Evolutionary conservation across 768 basidiomycete species (phyloP), one percentile per base, ranked within the genome.

Genomic region (Calocybe cyanea): DNA sequence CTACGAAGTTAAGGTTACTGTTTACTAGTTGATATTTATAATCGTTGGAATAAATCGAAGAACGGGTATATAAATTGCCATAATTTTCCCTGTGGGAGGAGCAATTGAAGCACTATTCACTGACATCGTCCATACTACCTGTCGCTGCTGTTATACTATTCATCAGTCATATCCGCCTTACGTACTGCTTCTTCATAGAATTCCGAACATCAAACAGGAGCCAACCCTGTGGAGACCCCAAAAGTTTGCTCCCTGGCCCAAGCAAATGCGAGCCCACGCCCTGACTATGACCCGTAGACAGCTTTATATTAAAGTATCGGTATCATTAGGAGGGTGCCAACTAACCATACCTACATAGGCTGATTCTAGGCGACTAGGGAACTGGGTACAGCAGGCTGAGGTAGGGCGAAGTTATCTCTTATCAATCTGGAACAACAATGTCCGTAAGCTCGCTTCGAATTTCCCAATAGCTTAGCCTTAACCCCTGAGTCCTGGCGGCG

Each of bases 361-460:
- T 15, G n/a, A 36, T 36, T 6, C 34, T 7, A 36, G 7, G 18
- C 25, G 11, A 4, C 21, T 28, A 13, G 28, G 44, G 30, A 19
- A 45, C 19, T 2, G 17, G 31, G 4, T 7, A 18, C 10, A 34
- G 11, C 25, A 33, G 17, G 33, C 31, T 34, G 19, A 41, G 40
- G n/a, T 47, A 17, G 24, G 7, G 31, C 19, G 30, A 30, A 43
- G 35, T 6, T 37, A 45, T 15, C 25, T 43, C 47, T 40, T 30
- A 48, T 38, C 41, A 49, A 43, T 43, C 14, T 24, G 23, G 13
- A 30, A 21, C 10, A 10, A 17, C 5, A 41, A 13, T n/a, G 21
- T 17, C 8, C 34, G 17, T 34, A 35, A 24, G 15, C 10, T 8
- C 9, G 42, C 21, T 33, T 14, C 17, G 7, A 3, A 42, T 33